Evolutionary conservation across 2,329 filamentous ascomycete species (phyloP), one percentile per base, ranked within the genome.

Genomic region (Paracoccidioides brasiliensis): DNA sequence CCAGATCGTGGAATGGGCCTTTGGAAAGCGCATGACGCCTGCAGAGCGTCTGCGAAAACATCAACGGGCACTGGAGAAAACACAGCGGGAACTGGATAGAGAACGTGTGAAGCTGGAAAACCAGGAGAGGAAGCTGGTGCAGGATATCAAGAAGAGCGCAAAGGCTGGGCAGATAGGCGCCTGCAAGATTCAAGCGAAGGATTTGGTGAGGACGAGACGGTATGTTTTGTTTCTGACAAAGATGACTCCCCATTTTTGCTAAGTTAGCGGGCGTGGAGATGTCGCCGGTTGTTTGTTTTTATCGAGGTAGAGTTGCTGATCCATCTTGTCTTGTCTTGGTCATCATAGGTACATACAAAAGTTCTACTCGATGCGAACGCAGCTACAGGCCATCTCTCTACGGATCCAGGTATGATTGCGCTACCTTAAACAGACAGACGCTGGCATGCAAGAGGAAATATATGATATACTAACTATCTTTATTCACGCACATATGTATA

Each of bases 111-210:
- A 98, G 76, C 79, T 98, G 37, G 93, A 98, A 76, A 95, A 95
- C 68, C 93, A 98, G 70, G 93, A 98, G 77, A 97, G 96, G 82
- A 95, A 95, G 67, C 79, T 98, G 54, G 85, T 96, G 54, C 80
- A 85, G 61, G 91, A 97, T 68, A 98, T 98, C 76, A 97, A 95
- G 78, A 94, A 95, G 76, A 95, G 88, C 66, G 93, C 93, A 55
- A 95, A 98, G 76, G 95, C 93, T 77, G 90, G 90, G 4, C 91
- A 98, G 75, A 93, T 97, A 81, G 91, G 90, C n/a, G 90, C 93
- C 12, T 89, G 91, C 72, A 95, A 95, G 76, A 95, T 98, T 69
- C 93, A 98, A 71, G 93, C 93, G 45, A 97, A 97, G 73, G 93
- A 98, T 70, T 73, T 98, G 53, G 93, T 98, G 44, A 81, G 93